Percentiles rank a stretch among this genome's conserved stretches.
phyloP scores from a whole-genome alignment of 495 filamentous ascomycete species.

The Daldinia bambusicola region DNA sequence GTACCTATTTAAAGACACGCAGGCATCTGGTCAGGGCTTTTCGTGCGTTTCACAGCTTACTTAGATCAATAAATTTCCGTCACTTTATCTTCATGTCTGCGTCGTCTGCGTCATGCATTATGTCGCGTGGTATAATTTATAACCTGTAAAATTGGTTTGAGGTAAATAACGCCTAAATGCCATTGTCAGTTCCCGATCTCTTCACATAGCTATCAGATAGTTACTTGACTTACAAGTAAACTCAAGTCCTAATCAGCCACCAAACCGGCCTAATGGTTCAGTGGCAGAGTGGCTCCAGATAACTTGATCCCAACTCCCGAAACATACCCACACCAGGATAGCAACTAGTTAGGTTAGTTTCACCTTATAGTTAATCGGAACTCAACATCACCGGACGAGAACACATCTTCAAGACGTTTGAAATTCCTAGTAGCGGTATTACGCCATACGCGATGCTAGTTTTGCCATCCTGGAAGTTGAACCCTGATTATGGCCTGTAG shows the following conservation, averaged over 20 bases:
- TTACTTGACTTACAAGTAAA: background rate
- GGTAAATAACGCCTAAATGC: slow-evolving; percentile 1
- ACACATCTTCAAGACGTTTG: background rate
- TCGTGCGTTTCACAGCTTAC: slow-evolving; percentile 1
- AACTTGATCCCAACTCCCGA: slow-evolving; percentile 31
- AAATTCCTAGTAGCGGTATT: too few species aligned
- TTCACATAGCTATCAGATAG: too few species aligned
- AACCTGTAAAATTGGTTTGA: background rate
- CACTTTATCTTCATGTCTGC: background rate
- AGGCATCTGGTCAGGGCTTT: slow-evolving; percentile 4
- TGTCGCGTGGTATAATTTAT: background rate
- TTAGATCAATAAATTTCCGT: background rate
- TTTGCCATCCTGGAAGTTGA: background rate
- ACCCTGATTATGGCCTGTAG: background rate
- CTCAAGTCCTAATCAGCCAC: slow-evolving; percentile 1
- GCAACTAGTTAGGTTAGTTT: background rate
- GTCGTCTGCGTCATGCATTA: background rate
- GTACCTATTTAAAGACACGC: slow-evolving; percentile 19
- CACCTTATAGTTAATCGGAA: background rate
- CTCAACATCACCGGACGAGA: background rate
- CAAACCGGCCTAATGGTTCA: slow-evolving; percentile 19
- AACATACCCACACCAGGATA: slow-evolving; percentile 15
- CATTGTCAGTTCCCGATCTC: background rate
- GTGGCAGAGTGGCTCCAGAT: slow-evolving; percentile 26
- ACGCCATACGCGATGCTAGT: too few species aligned